Conservation (phyloP, 2,329 filamentous ascomycete species). For the Dactylellina leptospora region DNA sequence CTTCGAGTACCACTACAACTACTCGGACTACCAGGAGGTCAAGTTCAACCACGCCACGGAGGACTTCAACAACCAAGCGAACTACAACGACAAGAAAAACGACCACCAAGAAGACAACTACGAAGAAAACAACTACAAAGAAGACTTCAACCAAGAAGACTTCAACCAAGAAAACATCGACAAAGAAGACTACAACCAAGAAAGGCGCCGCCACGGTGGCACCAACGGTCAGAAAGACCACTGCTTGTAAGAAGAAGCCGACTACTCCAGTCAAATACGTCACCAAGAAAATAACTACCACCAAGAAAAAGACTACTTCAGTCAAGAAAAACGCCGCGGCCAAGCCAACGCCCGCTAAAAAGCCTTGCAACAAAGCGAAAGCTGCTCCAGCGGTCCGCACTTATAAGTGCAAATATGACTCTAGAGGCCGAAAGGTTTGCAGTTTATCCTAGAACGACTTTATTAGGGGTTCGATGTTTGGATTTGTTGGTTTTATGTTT, state of each 20-base stretch:
- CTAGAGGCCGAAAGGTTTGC: neutral
- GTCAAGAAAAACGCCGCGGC: neutral
- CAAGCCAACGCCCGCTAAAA: neutral
- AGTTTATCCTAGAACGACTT: too few species aligned
- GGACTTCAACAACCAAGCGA: neutral
- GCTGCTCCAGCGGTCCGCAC: neutral
- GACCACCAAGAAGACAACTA: neutral
- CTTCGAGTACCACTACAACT: neutral
- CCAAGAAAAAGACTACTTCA: neutral
- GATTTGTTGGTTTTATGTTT: too few species aligned
- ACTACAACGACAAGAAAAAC: neutral
- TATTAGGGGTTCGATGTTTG: too few species aligned
- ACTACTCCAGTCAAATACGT: too few species aligned
- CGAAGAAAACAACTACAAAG: neutral
- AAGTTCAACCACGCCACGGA: neutral
- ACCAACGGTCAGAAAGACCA: too few species aligned
- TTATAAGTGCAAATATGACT: neutral
- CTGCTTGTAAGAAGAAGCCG: too few species aligned
- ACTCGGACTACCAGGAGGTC: neutral
- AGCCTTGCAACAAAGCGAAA: neutral
- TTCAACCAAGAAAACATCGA: constrained; percentile 23
- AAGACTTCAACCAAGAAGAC: constrained; percentile 1
- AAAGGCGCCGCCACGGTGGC: neutral
- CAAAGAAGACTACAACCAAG: neutral
- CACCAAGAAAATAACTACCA: neutral